phyloP scores from a whole-genome alignment of 192 early-diverging fungal species.

The Geosiphon pyriformis region DNA sequence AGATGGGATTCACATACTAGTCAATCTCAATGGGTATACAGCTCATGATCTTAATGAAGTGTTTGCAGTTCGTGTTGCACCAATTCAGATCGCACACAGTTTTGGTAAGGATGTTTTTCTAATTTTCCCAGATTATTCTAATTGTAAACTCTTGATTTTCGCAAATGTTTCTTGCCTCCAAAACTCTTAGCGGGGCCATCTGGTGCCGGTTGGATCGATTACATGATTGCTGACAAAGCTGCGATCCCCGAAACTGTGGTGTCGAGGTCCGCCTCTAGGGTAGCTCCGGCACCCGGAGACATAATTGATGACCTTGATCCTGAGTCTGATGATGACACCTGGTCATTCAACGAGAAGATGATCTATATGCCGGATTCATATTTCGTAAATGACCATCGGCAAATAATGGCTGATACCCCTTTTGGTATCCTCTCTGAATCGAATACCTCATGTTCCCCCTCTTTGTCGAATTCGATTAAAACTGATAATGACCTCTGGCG shows the following conservation, averaged over 20 bases:
- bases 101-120: no score
- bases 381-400: conserved; percentile 92
- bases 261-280: not conserved
- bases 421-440: no score
- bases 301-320: conserved; percentile 40
- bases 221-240: conserved; percentile 69
- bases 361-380: conserved; percentile 91
- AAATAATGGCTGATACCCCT: conserved; percentile 88
- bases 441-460: conserved; percentile 51
- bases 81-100: conserved; percentile 82
- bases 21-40: conserved; percentile 96
- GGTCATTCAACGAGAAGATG: conserved; percentile 84
- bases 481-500: conserved; percentile 68
- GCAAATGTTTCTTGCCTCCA: no score
- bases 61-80: conserved; percentile 85
- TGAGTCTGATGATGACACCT: conserved; percentile 47
- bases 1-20: conserved; percentile 83
- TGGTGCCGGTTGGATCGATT: conserved; percentile 82
- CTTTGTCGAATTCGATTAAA: conserved; percentile 27
- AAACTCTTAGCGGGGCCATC: conserved; percentile 95
- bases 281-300: not conserved
- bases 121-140: no score
- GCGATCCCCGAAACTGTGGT: conserved; percentile 55
- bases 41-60: conserved; percentile 92
- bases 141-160: no score